phyloP scores from a whole-genome alignment of 2,329 filamentous ascomycete genomes.

The Pleoardoris graminearum region DNA sequence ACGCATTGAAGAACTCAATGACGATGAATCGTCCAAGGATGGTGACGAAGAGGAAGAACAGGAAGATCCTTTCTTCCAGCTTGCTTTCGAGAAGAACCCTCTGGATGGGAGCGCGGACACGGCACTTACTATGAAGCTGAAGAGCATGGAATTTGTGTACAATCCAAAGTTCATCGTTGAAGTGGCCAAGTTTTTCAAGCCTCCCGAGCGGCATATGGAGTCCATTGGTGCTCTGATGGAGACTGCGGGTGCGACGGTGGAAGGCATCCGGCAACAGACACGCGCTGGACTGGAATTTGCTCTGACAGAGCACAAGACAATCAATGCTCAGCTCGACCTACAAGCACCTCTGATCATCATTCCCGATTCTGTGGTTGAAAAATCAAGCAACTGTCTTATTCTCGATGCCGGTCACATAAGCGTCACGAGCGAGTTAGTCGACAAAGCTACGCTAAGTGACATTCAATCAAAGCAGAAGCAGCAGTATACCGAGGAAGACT shows the following conservation, averaged over 20 bases:
- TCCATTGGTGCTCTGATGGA: constrained; percentile 96
- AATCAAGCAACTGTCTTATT: constrained; percentile 84
- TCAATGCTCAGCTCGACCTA: constrained; percentile 93
- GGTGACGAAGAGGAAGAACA: constrained; percentile 55
- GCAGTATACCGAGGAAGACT: constrained; percentile 85
- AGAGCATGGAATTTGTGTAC: constrained; percentile 95
- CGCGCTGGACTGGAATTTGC: constrained; percentile 95
- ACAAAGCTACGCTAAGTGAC: constrained; percentile 85
- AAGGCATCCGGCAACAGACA: constrained; percentile 92
- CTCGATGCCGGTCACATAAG: constrained; percentile 95
- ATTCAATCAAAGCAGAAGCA: constrained; percentile 89
- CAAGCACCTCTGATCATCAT: constrained; percentile 96
- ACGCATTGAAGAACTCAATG: constrained; percentile 53
- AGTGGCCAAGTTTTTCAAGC: constrained; percentile 92
- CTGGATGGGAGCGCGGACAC: constrained; percentile 91
- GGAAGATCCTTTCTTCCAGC: constrained; percentile 83
- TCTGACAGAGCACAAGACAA: constrained; percentile 94
- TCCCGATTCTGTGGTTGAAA: constrained; percentile 84
- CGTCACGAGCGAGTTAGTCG: constrained; percentile 90
- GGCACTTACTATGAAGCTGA: constrained; percentile 85
- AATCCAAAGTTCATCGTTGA: constrained; percentile 93
- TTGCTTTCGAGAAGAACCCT: constrained; percentile 93
- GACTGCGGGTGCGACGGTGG: constrained; percentile 90
- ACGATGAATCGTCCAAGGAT: constrained; percentile 51
- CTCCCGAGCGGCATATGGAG: constrained; percentile 96